Evolutionary conservation across 768 basidiomycete species (phyloP).

Genomic region (Leucocoprinus sp.): DNA sequence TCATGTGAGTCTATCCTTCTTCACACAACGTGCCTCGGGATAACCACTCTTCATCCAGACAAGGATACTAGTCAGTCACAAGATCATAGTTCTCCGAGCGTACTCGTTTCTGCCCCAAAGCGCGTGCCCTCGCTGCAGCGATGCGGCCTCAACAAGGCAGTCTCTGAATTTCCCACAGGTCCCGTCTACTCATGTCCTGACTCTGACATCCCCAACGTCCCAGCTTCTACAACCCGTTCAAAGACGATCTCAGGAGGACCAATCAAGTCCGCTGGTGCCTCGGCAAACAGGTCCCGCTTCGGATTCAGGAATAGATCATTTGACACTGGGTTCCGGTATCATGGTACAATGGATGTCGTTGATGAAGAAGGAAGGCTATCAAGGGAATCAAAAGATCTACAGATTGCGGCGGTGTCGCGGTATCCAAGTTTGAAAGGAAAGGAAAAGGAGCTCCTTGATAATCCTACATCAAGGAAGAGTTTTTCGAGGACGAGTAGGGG

Average conservation of each 20-base stretch:
- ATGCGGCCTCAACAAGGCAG: constrained; percentile 15
- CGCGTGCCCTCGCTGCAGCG: constrained; percentile 21
- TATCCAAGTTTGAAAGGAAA: constrained; percentile 19
- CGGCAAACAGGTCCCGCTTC: not conserved
- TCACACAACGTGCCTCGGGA: not conserved
- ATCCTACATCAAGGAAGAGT: constrained; percentile 11
- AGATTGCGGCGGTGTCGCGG: not conserved
- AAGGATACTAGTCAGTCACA: constrained; percentile 10
- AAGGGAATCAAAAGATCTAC: constrained; percentile 9
- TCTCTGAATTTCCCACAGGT: constrained; percentile 4
- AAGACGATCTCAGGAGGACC: constrained; percentile 1
- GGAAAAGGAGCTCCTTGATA: constrained; percentile 18
- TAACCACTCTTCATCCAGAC: constrained; percentile 3
- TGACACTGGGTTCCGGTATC: constrained; percentile 31
- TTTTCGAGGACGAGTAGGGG: constrained; percentile 20
- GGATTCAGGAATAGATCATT: constrained; percentile 21
- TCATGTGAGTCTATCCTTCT: constrained; percentile 19
- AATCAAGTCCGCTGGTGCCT: not conserved
- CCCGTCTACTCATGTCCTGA: not conserved
- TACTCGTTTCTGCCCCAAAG: constrained; percentile 24
- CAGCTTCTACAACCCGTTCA: constrained; percentile 21
- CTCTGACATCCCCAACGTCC: constrained; percentile 21
- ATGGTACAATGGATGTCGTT: constrained; percentile 26
- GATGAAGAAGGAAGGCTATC: constrained; percentile 25
- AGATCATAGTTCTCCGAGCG: constrained; percentile 13